Percentiles rank a stretch among this genome's conserved stretches.
Evolutionary conservation across 2,329 filamentous ascomycete genomes (phyloP).

Genomic region (Ophiostoma tasmaniense): DNA sequence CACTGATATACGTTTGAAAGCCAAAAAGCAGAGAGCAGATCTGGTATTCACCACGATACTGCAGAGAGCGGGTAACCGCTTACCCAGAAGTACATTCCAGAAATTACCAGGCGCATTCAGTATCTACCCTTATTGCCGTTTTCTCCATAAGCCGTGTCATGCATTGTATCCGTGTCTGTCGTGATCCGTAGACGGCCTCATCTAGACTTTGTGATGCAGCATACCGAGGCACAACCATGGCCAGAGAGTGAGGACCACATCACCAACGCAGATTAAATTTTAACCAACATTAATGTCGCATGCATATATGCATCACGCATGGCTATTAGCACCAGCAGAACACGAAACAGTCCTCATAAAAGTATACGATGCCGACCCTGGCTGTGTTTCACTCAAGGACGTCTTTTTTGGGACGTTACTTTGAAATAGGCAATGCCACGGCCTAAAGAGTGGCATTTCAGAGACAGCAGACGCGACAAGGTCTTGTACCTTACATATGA

Average conservation of each 20-base stretch:
- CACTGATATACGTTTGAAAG: neutral
- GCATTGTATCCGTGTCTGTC: neutral
- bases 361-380: neutral
- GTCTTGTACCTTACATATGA: neutral
- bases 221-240: neutral
- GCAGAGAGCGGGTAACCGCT: neutral
- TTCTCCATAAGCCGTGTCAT: neutral
- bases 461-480: neutral
- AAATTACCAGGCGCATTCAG: too few species aligned
- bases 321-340: neutral
- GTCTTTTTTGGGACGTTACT: neutral
- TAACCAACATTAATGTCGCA: neutral
- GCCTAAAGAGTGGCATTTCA: neutral
- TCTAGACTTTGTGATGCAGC: neutral
- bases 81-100: neutral
- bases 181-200: neutral
- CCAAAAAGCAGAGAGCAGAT: neutral
- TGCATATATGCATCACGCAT: neutral
- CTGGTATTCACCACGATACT: neutral
- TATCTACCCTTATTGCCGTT: neutral
- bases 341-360: neutral
- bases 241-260: neutral
- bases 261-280: neutral
- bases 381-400: neutral
- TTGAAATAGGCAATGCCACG: neutral